Evolutionary conservation across 169 alveolate genomes (phyloP).

Genomic region (Eimeria zaria): DNA sequence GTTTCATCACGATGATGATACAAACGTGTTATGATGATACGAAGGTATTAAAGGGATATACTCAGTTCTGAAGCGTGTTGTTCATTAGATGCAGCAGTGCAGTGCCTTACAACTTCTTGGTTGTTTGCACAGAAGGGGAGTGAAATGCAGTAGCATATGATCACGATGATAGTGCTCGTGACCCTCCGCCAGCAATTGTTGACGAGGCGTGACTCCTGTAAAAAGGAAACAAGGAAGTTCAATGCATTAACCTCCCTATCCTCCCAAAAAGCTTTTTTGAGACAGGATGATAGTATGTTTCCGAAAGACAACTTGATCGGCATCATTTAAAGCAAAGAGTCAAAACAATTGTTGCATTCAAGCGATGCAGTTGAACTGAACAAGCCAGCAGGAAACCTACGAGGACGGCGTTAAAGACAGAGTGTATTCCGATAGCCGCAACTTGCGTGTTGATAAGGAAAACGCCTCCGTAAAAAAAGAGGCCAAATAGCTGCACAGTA

Average conservation of each 20-base stretch:
- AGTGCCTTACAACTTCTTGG: constrained; percentile 44
- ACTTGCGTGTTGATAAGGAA: constrained; percentile 80
- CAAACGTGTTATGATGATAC: not conserved
- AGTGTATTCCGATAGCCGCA: constrained; percentile 72
- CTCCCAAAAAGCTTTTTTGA: no score
- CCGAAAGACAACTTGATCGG: not conserved
- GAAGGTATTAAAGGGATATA: not conserved
- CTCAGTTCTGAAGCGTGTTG: not conserved
- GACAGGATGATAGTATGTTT: not conserved
- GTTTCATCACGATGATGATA: no score
- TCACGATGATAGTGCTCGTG: constrained; percentile 55
- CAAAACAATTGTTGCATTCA: not conserved
- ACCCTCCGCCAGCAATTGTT: constrained; percentile 55
- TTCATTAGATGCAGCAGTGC: not conserved
- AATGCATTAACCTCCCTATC: no score
- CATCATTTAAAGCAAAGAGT: not conserved
- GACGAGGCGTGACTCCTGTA: constrained; percentile 48
- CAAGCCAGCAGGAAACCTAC: constrained; percentile 16
- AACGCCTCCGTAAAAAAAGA: constrained; percentile 79
- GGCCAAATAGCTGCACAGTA: constrained; percentile 73
- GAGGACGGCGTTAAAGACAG: constrained; percentile 54
- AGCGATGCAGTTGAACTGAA: not conserved
- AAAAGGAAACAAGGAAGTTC: no score
- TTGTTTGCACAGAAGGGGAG: constrained; percentile 65
- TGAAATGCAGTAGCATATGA: constrained; percentile 42